These are phyloP conservation scores for Ophiostoma ulmi DNA, from an alignment of 2,329 filamentous ascomycete genomes.

Conservation along the genomic window DNA sequence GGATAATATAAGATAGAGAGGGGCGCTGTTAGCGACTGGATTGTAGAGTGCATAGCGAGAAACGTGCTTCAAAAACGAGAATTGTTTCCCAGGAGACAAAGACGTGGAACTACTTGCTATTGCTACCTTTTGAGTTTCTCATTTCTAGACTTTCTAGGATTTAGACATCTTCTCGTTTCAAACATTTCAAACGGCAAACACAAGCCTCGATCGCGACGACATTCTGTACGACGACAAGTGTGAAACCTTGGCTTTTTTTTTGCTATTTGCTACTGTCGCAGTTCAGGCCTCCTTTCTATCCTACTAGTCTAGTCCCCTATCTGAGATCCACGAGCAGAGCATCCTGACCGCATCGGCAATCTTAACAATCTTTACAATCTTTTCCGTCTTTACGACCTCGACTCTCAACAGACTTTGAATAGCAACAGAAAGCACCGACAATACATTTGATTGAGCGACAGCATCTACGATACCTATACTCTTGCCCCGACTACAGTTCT, in stretches of 20 bases:
- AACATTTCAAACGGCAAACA: neutral
- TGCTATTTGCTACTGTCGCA: neutral
- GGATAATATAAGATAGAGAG: neutral
- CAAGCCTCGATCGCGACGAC: neutral
- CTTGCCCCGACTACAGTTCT: neutral
- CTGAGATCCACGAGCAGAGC: neutral
- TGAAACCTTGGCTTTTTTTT: neutral
- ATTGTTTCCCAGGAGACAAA: constrained; percentile 23
- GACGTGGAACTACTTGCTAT: neutral
- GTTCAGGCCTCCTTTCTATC: neutral
- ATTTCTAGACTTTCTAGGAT: neutral
- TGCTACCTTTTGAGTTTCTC: neutral
- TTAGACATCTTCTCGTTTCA: neutral
- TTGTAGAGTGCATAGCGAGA: neutral
- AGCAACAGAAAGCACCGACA: neutral
- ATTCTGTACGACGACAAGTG: neutral
- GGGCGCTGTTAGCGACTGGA: neutral
- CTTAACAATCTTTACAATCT: neutral
- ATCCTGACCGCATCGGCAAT: neutral
- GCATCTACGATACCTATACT: neutral
- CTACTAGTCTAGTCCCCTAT: neutral
- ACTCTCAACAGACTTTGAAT: neutral
- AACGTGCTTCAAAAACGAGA: neutral
- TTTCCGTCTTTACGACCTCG: neutral
- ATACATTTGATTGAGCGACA: neutral